Evolutionary conservation across 805 yeast genomes (phyloP), one percentile per base, ranked within the genome.

Genomic region (Kockiozyma suomiensis): DNA sequence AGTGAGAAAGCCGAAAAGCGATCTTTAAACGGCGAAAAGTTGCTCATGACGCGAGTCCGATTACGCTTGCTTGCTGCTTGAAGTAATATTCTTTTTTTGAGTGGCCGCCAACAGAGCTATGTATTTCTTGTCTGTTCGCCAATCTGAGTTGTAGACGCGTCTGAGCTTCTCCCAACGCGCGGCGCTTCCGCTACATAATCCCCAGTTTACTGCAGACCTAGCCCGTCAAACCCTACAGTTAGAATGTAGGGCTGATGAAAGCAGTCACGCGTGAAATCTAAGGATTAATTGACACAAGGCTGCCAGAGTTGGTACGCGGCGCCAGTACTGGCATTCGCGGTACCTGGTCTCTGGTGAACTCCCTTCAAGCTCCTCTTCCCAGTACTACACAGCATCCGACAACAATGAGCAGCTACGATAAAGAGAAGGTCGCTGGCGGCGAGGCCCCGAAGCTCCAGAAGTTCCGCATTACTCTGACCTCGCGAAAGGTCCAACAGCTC

Each of bases 391-490:
- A 23, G 25, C 43, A 49, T 33, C 23, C 43, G 19, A 17, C 47
- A 32, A 46, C 50, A 26, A 66, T 41, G 41, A 66, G 62, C 69
- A 67, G 68, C 55, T 65, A 55, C 76, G 84, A 86, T 80, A 86
- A 66, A 55, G 66, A 67, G 61, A 64, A 68, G 59, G 65, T 51
- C 48, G 61, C 57, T 32, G 66, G 59, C 37, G 26, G 54, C 37
- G 68, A 64, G 61, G 68, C 61, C 46, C 57, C 65, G 42, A 51
- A 58, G 35, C 56, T 89, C 85, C 90, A 87, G 87, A 93, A 92
- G 88, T 92, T 94, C 84, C 92, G 98, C 87, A 92, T 94, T 82
- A 91, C 97, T 79, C 85, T 94, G 85, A 91, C 96, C 78, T 94
- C 99, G 73, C 90, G 97, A 85, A 91, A 93, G 85, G 97, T 94